Evolutionary conservation across 2,329 filamentous ascomycete species (phyloP).

Genomic region (Cladobotryum protrusum): DNA sequence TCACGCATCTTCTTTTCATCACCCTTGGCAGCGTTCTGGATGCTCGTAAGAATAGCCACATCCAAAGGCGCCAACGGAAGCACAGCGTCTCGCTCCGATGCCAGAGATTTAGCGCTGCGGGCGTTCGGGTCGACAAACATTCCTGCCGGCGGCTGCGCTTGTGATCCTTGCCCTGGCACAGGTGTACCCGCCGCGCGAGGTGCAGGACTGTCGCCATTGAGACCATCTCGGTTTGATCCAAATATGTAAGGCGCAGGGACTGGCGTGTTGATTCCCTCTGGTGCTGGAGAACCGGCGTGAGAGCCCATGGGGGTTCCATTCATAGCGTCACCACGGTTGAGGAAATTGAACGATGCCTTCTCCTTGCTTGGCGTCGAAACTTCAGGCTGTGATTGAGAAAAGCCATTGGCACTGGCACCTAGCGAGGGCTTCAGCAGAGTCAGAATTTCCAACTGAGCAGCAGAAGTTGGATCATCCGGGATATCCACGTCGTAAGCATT

Average conservation of each 20-base stretch:
- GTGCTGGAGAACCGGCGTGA: constrained; percentile 78
- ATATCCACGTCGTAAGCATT: constrained; percentile 86
- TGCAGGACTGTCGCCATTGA: constrained; percentile 46
- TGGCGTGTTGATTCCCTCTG: constrained; percentile 68
- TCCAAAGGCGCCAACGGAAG: constrained; percentile 81
- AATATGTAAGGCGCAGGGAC: constrained; percentile 52
- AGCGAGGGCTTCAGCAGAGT: constrained; percentile 55
- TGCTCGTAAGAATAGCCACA: constrained; percentile 81
- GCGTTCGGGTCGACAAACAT: constrained; percentile 46
- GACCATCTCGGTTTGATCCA: constrained; percentile 37
- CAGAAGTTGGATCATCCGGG: constrained; percentile 82
- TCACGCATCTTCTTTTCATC: constrained; percentile 93
- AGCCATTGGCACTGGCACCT: constrained; percentile 38
- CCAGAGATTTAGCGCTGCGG: constrained; percentile 48
- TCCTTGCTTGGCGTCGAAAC: constrained; percentile 57
- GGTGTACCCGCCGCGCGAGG: constrained; percentile 46
- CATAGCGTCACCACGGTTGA: constrained; percentile 58
- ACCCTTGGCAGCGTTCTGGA: constrained; percentile 76
- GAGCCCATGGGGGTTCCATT: constrained; percentile 79
- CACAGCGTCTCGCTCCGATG: constrained; percentile 69
- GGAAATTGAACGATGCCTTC: constrained; percentile 59
- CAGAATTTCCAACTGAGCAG: constrained; percentile 68
- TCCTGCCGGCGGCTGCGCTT: constrained; percentile 33
- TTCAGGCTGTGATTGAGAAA: constrained; percentile 37
- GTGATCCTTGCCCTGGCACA: constrained; percentile 27